Evolutionary conservation across 2,329 filamentous ascomycete species (phyloP), one percentile per base, ranked within the genome.

Genomic region (Teratosphaeriaceae sp.): DNA sequence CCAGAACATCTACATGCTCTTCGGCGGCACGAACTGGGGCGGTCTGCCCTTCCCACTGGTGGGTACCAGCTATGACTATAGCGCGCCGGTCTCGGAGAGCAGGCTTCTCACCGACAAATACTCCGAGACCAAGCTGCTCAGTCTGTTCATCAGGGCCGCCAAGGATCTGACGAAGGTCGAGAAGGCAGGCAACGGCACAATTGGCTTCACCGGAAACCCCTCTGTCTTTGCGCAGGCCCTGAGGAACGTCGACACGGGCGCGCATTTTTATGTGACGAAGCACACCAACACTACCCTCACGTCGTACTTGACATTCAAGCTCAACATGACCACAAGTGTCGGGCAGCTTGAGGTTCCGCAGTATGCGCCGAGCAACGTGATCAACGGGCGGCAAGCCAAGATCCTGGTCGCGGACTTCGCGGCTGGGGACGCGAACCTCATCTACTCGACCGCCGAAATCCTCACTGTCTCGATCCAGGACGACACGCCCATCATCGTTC

Each of bases 21-120:
- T 73, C 40, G 79, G 79, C 3, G 79, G 79, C 2, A 82, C 79
- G 0, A 80, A 76, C 48, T 82, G 77, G 78, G 79, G 78, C 4
- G 73, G 72, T 37, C 63, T 79, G 22, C 73, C 76, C 11, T 71
- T 72, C 3, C 76, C 79, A 0, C 72, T 76, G 1, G 76, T 78
- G 22, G 76, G 72, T 1, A 76, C 74, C 2, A 79, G 75, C 23
- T 82, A 82, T 50, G 79, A 82, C 55, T 82, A 82, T 56, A 78
- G 74, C 4, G 74, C 76, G 3, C 78, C 79, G 0, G 77, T 82
- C 13, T 74, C 73, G 1, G 77, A 80, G 54, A 75, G 74, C 51
- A 70, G 79, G 11, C 65, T 65, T 8, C 74, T 82, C 16, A 72
- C 73, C 33, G 70, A 69, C 51, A 82, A 82, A 55, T 82, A 75